These are phyloP conservation scores for Zizania latifolia DNA, from an alignment of 176 grass and related monocot species.

Conservation along the genomic window DNA sequence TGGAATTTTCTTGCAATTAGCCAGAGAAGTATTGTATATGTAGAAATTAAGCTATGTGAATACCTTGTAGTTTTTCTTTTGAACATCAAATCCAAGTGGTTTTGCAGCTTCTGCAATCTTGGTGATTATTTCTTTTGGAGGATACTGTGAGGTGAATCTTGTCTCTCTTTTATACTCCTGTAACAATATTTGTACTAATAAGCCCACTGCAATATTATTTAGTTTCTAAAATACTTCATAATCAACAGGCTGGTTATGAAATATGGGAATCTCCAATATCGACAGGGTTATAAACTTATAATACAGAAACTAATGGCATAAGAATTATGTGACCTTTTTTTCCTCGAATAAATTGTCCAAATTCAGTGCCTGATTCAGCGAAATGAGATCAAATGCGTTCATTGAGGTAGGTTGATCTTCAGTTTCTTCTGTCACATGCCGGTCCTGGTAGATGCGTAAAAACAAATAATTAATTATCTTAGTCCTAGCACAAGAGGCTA, in stretches of 20 bases:
- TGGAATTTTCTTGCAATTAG: neutral
- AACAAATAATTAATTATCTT: neutral
- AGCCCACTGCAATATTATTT: neutral
- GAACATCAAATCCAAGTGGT: conserved; percentile 93
- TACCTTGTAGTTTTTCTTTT: conserved; percentile 99
- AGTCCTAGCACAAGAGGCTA: neutral
- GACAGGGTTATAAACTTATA: neutral
- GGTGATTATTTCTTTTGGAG: conserved; percentile 82
- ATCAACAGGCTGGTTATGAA: neutral
- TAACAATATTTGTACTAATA: conserved; percentile 11
- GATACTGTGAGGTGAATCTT: conserved; percentile 86
- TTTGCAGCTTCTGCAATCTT: conserved; percentile 98
- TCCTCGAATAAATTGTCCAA: conserved; percentile 88
- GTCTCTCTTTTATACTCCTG: conserved; percentile 96
- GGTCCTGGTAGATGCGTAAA: conserved; percentile 55
- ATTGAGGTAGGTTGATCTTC: conserved; percentile 85
- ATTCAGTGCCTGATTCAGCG: conserved; percentile 83
- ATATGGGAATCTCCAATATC: neutral
- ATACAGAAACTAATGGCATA: neutral
- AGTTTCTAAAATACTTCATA: neutral
- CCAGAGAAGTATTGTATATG: neutral
- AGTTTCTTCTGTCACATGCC: conserved; percentile 78
- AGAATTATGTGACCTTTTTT: conserved; percentile 55
- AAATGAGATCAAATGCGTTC: conserved; percentile 99
- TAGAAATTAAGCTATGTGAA: neutral